Evolutionary conservation across 768 basidiomycete genomes (phyloP).

Genomic region (Pleurotus sapidus): DNA sequence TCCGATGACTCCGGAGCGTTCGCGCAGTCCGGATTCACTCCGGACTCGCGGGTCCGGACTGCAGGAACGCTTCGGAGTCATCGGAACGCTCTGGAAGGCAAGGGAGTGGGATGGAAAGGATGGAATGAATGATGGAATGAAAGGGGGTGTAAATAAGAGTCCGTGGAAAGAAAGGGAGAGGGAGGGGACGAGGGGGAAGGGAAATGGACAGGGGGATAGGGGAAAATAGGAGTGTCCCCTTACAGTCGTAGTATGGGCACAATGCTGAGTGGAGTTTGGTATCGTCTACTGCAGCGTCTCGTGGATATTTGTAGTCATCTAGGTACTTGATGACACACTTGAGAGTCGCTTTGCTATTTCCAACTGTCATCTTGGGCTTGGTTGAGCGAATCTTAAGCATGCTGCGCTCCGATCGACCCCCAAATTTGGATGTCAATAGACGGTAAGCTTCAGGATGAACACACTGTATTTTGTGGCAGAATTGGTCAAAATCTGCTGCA

Average conservation of each 20-base stretch:
- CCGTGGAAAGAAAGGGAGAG: too few relatives aligned
- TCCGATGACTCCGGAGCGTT: too few relatives aligned
- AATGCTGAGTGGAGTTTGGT: conserved; percentile 26
- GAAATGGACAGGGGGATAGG: too few relatives aligned
- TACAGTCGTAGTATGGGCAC: conserved; percentile 24
- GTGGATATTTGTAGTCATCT: conserved; percentile 7
- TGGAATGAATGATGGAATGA: too few relatives aligned
- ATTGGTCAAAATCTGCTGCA: conserved; percentile 18
- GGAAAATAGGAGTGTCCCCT: too few relatives aligned
- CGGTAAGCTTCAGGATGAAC: conserved; percentile 17
- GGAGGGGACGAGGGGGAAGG: too few relatives aligned
- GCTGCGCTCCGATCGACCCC: not conserved
- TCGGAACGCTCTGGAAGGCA: too few relatives aligned
- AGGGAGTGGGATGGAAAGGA: too few relatives aligned
- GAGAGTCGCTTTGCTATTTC: conserved; percentile 17
- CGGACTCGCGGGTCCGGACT: too few relatives aligned
- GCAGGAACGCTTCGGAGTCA: too few relatives aligned
- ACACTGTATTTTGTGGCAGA: conserved; percentile 15
- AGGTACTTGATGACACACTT: conserved; percentile 14
- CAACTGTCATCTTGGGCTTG: conserved; percentile 21
- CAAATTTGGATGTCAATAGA: conserved; percentile 8
- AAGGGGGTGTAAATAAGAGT: too few relatives aligned
- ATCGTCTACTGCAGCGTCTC: conserved; percentile 30
- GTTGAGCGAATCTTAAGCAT: conserved; percentile 1
- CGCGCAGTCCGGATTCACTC: too few relatives aligned